phyloP scores from a whole-genome alignment of 2,329 filamentous ascomycete genomes.

The Lithohypha guttulata region DNA sequence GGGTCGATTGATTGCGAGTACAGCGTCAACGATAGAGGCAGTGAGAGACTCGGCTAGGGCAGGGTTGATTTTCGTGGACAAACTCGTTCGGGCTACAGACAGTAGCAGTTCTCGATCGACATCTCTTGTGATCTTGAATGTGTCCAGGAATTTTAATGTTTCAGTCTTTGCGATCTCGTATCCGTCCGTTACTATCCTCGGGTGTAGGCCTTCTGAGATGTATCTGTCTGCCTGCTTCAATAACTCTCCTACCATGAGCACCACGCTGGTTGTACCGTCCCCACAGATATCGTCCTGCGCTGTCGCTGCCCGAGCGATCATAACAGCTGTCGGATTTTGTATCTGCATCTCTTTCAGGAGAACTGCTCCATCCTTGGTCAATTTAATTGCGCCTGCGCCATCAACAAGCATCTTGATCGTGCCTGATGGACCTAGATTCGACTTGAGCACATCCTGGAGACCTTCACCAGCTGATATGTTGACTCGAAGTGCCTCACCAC shows the following conservation, averaged over 20 bases:
- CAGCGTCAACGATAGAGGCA: constrained; percentile 89
- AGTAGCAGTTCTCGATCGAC: constrained; percentile 90
- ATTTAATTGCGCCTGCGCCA: constrained; percentile 78
- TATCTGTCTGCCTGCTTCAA: constrained; percentile 95
- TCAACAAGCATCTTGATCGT: constrained; percentile 90
- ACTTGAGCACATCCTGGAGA: constrained; percentile 85
- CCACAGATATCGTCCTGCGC: constrained; percentile 98
- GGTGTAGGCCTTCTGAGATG: constrained; percentile 93
- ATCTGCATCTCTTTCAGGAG: constrained; percentile 54
- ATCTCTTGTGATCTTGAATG: constrained; percentile 79
- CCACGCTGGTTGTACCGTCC: constrained; percentile 93
- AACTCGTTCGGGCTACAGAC: constrained; percentile 84
- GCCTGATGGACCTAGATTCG: constrained; percentile 84
- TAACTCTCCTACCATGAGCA: constrained; percentile 88
- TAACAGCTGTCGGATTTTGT: constrained; percentile 67
- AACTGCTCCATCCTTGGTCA: constrained; percentile 97
- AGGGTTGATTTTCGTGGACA: constrained; percentile 88
- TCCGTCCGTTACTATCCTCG: constrained; percentile 90
- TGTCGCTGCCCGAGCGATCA: constrained; percentile 73
- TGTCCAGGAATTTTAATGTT: constrained; percentile 86
- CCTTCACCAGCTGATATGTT: constrained; percentile 97
- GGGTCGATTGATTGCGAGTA: constrained; percentile 83
- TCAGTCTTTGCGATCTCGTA: constrained; percentile 95
- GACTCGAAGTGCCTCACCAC: constrained; percentile 90
- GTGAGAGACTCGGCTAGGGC: constrained; percentile 84